A percentile compares a stretch with the other conserved stretches of the same genome.
Evolutionary conservation across 176 grass and related monocot genomes (phyloP).

Genomic region (Oropetium thomaeum): DNA sequence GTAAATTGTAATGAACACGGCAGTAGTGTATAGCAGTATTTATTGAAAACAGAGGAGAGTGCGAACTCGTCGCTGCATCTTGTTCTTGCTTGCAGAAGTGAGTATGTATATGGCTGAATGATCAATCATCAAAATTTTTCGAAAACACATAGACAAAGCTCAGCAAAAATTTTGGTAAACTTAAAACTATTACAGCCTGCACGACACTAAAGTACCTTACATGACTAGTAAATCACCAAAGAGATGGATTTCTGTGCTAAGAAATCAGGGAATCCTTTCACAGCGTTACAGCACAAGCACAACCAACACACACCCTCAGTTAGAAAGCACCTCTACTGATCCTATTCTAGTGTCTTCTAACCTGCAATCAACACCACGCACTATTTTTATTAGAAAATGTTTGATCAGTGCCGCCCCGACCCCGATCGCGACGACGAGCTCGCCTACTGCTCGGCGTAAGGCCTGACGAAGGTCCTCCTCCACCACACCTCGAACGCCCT

Average conservation of each 20-base stretch:
- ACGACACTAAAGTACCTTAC: background rate
- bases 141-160: no score
- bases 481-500: constrained; percentile 94
- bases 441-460: constrained; percentile 52
- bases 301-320: background rate
- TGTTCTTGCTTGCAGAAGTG: background rate
- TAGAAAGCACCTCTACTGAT: background rate
- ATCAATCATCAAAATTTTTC: background rate
- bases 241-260: constrained; percentile 9
- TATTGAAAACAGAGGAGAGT: background rate
- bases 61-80: background rate
- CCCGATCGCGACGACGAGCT: background rate
- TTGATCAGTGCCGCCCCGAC: constrained; percentile 6
- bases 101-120: background rate
- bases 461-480: constrained; percentile 85
- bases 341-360: background rate
- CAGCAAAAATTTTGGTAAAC: background rate
- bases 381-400: background rate
- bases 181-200: background rate
- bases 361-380: background rate
- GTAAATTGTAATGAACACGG: background rate
- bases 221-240: background rate
- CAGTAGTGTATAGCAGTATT: background rate
- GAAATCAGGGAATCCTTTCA: background rate
- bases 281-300: constrained; percentile 14